Base-by-base conservation (phyloP, 768 basidiomycete genomes). In the Panellus pusillus region DNA sequence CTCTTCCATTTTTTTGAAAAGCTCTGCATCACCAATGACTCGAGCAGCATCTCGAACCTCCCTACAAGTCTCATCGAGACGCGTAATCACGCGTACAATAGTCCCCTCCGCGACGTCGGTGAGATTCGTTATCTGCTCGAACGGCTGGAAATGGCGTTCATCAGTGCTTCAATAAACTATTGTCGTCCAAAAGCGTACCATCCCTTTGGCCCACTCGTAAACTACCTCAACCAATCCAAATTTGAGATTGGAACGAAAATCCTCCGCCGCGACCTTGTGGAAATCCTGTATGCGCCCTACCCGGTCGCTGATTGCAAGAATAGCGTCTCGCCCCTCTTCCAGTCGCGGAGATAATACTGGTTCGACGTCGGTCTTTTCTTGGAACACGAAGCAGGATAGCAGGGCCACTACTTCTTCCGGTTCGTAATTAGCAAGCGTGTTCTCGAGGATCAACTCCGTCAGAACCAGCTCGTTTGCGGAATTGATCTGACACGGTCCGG, bases 141-240 rank as follows among this genome's bases (percentile, higher is more conserved):
- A 99, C 1, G 97, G 92, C 96, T 99, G 61, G 31, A 57, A 40
- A 27, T 39, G 19, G 40, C 15, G 18, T 43, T 24, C 8, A 43
- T 61, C 32, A 57, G 35, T 44, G 27, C 39, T 19, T 11, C 12
- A 39, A 27, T n/a, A 12, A 17, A n/a, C 17, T 31, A 38, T n/a
- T 35, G 18, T 37, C 31, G 44, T 45, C 11, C 12, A 17, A 11
- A n/a, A 46, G 57, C 84, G 62, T 62, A 96, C 96, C 95, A 96
- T 98, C 49, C 97, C 97, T 68, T 89, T 93, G 0, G 97, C 95
- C 97, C 97, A 99, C 70, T 98, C 97, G 66, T 98, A 98, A 7
- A 98, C 97, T 1, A 96, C 97, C 66, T 99, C 96, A 9, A 92
- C 83, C 19, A 99, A 74, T 7, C 97, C 97, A 57, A 89, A 89